phyloP scores from a whole-genome alignment of 441 rosid genomes.

The Euphorbia celastroides region DNA sequence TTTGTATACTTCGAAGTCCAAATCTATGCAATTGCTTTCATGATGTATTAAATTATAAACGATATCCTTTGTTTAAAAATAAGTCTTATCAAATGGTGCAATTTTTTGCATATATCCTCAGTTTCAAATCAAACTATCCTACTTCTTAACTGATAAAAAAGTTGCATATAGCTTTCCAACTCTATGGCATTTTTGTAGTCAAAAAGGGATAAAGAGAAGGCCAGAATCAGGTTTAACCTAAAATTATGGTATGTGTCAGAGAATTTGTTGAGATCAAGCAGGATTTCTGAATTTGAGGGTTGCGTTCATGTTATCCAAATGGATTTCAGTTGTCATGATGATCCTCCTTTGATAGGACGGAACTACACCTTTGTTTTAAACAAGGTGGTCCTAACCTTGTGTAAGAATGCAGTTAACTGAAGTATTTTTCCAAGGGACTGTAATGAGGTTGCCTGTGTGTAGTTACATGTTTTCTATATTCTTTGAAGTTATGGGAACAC shows the following conservation, averaged over 20 bases:
- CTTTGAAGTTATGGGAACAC: too few relatives aligned
- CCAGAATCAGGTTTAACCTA: not conserved
- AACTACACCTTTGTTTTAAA: too few relatives aligned
- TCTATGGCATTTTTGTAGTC: not conserved
- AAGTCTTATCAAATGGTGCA: too few relatives aligned
- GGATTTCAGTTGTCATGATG: not conserved
- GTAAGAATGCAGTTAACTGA: not conserved
- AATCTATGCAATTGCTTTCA: not conserved
- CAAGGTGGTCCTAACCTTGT: not conserved
- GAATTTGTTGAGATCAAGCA: too few relatives aligned
- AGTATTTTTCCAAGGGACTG: not conserved
- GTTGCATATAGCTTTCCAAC: not conserved
- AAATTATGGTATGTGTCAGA: too few relatives aligned
- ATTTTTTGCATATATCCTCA: too few relatives aligned
- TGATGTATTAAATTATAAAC: not conserved
- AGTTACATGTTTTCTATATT: not conserved
- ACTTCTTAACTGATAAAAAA: too few relatives aligned
- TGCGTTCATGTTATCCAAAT: not conserved
- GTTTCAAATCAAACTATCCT: too few relatives aligned
- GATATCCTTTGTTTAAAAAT: too few relatives aligned
- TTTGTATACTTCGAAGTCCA: not conserved
- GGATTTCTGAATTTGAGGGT: not conserved
- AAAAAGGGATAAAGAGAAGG: not conserved
- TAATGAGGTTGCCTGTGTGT: not conserved
- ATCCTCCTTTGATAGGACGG: not conserved